Percentiles rank a stretch among this genome's conserved stretches.
Evolutionary conservation across 2,329 filamentous ascomycete genomes (phyloP).

Genomic region (Dactylellina cionopaga): DNA sequence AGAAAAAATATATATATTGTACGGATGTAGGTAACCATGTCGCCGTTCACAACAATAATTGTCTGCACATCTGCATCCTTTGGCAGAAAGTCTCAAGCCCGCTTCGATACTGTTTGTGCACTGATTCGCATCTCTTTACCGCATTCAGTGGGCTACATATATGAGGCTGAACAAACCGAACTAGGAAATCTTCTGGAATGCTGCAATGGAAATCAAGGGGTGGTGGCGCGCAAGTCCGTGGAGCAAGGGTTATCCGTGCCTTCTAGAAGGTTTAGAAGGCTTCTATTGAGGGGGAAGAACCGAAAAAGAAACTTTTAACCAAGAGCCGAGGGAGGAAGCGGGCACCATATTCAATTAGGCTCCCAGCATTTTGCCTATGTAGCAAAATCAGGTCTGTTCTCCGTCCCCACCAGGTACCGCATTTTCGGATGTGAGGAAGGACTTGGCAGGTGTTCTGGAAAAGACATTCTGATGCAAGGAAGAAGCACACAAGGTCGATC

Average conservation of each 20-base stretch:
- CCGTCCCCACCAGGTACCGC: conserved; percentile 41
- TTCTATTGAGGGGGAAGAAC: conserved; percentile 1
- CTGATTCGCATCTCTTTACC: conserved; percentile 43
- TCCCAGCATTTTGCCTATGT: conserved; percentile 54
- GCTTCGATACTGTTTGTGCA: conserved; percentile 1
- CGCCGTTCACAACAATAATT: not conserved
- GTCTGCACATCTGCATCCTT: not conserved
- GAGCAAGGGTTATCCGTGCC: conserved; percentile 50
- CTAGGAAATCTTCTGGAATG: conserved; percentile 53
- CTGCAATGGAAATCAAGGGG: conserved; percentile 46
- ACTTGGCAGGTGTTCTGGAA: conserved; percentile 50
- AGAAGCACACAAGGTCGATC: conserved; percentile 2
- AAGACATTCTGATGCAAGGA: conserved; percentile 31
- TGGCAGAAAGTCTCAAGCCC: conserved; percentile 16
- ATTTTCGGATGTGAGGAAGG: conserved; percentile 48
- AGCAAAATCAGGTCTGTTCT: conserved; percentile 46
- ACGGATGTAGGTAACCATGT: not conserved
- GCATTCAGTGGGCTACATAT: conserved; percentile 22
- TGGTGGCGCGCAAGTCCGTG: conserved; percentile 13
- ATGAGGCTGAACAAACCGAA: conserved; percentile 51
- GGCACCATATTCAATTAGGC: conserved; percentile 53
- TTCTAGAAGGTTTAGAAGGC: conserved; percentile 52
- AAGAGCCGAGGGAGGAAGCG: conserved; percentile 52
- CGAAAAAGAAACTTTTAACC: conserved; percentile 53
- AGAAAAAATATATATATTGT: not conserved